Base-by-base conservation (phyloP, 2,329 filamentous ascomycete species). In the Hypoxylon sp. region DNA sequence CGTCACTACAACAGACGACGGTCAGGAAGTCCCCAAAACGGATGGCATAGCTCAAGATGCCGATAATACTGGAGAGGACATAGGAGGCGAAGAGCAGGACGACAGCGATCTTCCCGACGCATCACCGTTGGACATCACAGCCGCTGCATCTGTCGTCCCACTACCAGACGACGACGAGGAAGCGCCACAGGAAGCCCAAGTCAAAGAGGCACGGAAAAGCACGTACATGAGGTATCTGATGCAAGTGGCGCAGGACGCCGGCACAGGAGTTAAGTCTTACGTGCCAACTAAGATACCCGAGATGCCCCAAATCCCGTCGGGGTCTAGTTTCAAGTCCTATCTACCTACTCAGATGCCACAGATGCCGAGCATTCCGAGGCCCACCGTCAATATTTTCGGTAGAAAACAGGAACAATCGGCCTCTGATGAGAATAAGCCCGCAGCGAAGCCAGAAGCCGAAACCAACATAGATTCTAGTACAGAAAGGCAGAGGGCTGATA, bases 51-150 rank as follows among this genome's bases (percentile, higher is more conserved):
- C 63, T 2, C 67, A 73, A 1, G 70, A 75, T 6, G 67, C 72
- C 1, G 65, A 64, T 11, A 2, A 3, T 11, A 42, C 28, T 2
- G 1, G 9, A 8, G 58, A 58, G 8, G 72, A 24, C 22, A 14
- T 26, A 6, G 54, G 71, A 12, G 64, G 69, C 1, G 67, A 69
- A 45, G 18, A 67, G 32, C 45, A 65, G 0, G 69, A 72, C 1
- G 59, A 72, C 1, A 68, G 61, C 9, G 67, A 69, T 2, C 58
- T 80, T 0, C 79, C 76, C 0, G 78, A 80, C 42, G 74, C 79
- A 62, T 84, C 83, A 1, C 84, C 84, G 2, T 78, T 86, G 38
- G 84, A 86, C 61, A 85, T 86, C 30, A 82, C 83, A 0, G 83
- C 83, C 0, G 83, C 84, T 0, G 83, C 84, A 0, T 82, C 83